phyloP scores from a whole-genome alignment of 164 flowering plant species.

The Macadamia tetraphylla region DNA sequence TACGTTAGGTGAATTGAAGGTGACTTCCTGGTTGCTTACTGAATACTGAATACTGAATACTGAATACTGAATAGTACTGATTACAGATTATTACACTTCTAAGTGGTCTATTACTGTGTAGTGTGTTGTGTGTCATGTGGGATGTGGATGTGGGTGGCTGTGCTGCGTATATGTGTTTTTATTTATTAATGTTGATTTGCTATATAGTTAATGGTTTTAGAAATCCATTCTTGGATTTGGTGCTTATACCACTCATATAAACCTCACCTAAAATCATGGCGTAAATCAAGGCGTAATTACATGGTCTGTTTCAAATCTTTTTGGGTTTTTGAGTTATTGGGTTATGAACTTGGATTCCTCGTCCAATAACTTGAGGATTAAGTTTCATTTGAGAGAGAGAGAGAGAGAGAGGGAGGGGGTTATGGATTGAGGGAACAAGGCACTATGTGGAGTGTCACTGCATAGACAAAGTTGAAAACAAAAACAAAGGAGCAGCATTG shows the following conservation, averaged over 20 bases:
- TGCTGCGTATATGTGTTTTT: neutral
- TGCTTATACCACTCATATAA: too few relatives aligned
- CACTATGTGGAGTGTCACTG: neutral
- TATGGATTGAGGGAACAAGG: too few relatives aligned
- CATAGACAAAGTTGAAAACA: neutral
- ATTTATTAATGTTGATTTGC: neutral
- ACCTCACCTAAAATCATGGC: neutral
- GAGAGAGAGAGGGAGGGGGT: neutral
- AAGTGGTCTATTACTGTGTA: too few relatives aligned
- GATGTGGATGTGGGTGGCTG: neutral
- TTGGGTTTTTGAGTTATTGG: too few relatives aligned
- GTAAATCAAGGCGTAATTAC: conserved; percentile 14
- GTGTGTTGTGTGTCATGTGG: neutral
- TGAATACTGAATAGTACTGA: too few relatives aligned
- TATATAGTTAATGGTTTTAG: neutral
- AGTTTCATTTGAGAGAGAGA: neutral
- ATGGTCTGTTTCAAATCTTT: too few relatives aligned
- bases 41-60: too few relatives aligned
- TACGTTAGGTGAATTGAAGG: too few relatives aligned
- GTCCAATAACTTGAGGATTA: neutral
- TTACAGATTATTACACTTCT: too few relatives aligned
- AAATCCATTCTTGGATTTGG: neutral
- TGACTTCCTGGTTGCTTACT: too few relatives aligned
- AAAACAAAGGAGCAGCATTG: neutral
- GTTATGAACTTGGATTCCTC: neutral